Evolutionary conservation across 257 asterid genomes (phyloP), one percentile per base, ranked within the genome.

Genomic region (Craterostigma plantagineum): DNA sequence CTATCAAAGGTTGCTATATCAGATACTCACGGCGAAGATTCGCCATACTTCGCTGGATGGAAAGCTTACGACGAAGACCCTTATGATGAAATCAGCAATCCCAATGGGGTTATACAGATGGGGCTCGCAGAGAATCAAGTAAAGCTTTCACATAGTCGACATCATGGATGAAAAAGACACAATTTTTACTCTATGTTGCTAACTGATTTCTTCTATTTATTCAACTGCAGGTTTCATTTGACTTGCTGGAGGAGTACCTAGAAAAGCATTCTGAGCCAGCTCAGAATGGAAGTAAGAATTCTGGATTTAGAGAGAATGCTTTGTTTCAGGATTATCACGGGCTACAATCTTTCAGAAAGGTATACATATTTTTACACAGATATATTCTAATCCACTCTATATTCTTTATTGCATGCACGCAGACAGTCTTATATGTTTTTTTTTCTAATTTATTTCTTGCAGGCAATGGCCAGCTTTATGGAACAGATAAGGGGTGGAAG

Each of bases 261-360:
- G 77, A 71, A 30, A 65, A 66, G 14, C 69, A 71, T 33, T 36
- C 80, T 10, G 63, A 64, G 38, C 56, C 56, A 34, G 54, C 40
- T 11, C 46, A 13, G 30, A 64, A 64, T n/a, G 30, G 30, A 23
- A 38, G 38, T 35, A 65, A 40, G 35, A 18, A 60, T 44, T 75
- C 79, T 38, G 61, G 57, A 7, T 86, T 86, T 46, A 75, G 79
- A 57, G 97, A 86, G 34, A 78, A 81, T 45, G 98, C 95, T 0
- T 41, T 87, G 36, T 82, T 87, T 63, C 98, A 87, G 61, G 98
- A 87, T 57, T 87, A 87, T 53, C 98, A 87, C 62, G 98, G 98
- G 0, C 84, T 87, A 0, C 64, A 47, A 8, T 66, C 83, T 16
- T 87, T 82, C 54, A 69, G 93, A 65, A 76, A 76, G 78, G 93